phyloP scores from a whole-genome alignment of 257 asterid genomes.

The Prunella vulgaris region DNA sequence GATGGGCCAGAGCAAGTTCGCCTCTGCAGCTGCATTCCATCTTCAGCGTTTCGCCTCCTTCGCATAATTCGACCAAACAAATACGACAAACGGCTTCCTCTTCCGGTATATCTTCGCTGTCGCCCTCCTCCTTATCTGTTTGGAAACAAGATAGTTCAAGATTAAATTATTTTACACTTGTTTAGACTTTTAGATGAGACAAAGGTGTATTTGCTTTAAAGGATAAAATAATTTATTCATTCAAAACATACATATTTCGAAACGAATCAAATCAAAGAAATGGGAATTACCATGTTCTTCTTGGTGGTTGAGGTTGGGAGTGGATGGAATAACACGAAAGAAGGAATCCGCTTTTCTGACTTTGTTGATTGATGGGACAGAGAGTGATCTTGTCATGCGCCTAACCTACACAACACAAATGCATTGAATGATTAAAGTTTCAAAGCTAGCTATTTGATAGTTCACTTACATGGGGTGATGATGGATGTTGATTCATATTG shows the following conservation, averaged over 20 bases:
- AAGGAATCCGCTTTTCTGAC: constrained; percentile 58
- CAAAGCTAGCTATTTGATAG: not conserved
- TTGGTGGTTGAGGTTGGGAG: constrained; percentile 49
- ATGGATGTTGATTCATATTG: too few relatives aligned
- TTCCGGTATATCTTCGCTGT: constrained; percentile 79
- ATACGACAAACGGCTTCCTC: constrained; percentile 91
- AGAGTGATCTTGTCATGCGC: constrained; percentile 59
- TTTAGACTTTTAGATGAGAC: too few relatives aligned
- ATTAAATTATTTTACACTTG: too few relatives aligned
- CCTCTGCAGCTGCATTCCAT: constrained; percentile 98
- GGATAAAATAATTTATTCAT: too few relatives aligned
- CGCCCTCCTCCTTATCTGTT: constrained; percentile 48
- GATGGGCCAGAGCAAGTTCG: constrained; percentile 88
- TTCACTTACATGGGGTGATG: constrained; percentile 44
- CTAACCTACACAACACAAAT: constrained; percentile 32
- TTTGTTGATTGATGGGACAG: constrained; percentile 63
- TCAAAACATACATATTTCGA: too few relatives aligned
- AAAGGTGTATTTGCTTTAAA: too few relatives aligned
- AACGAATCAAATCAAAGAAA: too few relatives aligned
- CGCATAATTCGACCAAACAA: constrained; percentile 77
- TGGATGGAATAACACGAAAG: constrained; percentile 80
- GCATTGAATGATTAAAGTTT: too few relatives aligned
- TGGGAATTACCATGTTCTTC: constrained; percentile 44
- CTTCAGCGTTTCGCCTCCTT: constrained; percentile 91
- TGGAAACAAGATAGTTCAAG: too few relatives aligned